Percentiles rank a stretch among this genome's conserved stretches.
These are phyloP conservation scores for Paramecium caudatum DNA, from an alignment of 73 alveolate genomes.

Conservation along the genomic window DNA sequence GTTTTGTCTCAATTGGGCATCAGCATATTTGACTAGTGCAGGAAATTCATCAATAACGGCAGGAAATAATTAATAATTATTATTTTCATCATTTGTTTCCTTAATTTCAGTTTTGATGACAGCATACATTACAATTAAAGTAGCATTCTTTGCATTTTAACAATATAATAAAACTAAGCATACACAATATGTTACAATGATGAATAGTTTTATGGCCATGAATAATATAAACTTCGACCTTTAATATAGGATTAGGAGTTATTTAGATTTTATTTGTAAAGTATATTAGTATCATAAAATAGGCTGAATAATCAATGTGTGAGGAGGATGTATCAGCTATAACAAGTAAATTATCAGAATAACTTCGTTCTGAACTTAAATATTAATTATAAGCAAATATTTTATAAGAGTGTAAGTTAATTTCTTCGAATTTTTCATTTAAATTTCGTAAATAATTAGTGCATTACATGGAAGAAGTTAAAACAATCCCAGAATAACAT, in stretches of 20 bases:
- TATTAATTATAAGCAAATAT: background rate
- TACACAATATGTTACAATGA: background rate
- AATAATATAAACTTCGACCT: constrained; percentile 20
- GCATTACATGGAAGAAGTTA: constrained; percentile 39
- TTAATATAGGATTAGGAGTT: constrained; percentile 33
- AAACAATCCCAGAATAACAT: constrained; percentile 36
- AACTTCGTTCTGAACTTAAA: background rate
- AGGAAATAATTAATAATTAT: background rate
- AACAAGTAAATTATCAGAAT: background rate
- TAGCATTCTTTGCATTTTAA: background rate
- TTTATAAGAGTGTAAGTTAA: background rate
- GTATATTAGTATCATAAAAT: too few species aligned
- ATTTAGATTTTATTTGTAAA: constrained; percentile 38
- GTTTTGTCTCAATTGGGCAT: constrained; percentile 38
- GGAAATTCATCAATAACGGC: background rate
- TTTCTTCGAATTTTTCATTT: constrained; percentile 19
- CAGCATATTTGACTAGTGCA: constrained; percentile 37
- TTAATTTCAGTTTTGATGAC: background rate
- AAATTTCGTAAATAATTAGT: constrained; percentile 1
- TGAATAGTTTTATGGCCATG: constrained; percentile 26
- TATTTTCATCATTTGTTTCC: constrained; percentile 4
- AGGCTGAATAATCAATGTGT: constrained; percentile 7
- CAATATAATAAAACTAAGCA: background rate
- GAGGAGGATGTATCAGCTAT: constrained; percentile 54
- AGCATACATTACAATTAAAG: background rate